These are phyloP conservation scores for Pseudofabraea citricarpa DNA, from an alignment of 2,329 filamentous ascomycete species.

Conservation along the genomic window DNA sequence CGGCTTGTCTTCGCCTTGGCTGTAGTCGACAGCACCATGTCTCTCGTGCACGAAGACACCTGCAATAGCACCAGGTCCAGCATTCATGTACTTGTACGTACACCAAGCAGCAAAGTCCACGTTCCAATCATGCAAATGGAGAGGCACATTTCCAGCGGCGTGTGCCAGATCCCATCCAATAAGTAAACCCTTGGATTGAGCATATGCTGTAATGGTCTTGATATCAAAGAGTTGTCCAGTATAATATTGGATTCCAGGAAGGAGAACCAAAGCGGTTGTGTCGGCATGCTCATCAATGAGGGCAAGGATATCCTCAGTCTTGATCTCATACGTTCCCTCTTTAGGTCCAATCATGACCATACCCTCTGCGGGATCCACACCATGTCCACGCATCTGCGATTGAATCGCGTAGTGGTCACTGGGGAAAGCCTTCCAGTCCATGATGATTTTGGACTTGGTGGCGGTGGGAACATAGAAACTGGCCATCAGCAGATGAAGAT, in stretches of 20 bases:
- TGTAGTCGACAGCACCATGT: conserved; percentile 54
- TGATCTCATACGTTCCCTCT: conserved; percentile 51
- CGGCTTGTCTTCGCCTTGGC: conserved; percentile 32
- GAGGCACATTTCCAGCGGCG: conserved; percentile 76
- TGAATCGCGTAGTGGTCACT: conserved; percentile 84
- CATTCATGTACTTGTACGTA: conserved; percentile 91
- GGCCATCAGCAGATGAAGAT: conserved; percentile 64
- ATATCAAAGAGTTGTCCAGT: conserved; percentile 88
- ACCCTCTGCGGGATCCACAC: conserved; percentile 55
- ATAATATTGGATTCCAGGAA: conserved; percentile 90
- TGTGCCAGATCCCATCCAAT: conserved; percentile 90
- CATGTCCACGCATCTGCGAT: conserved; percentile 72
- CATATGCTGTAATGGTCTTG: conserved; percentile 69
- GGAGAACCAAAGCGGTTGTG: conserved; percentile 68
- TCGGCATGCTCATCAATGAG: conserved; percentile 71
- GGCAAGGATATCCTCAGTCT: conserved; percentile 65
- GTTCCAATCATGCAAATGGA: conserved; percentile 79
- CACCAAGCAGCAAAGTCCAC: conserved; percentile 93
- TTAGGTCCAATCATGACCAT: conserved; percentile 72
- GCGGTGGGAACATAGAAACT: conserved; percentile 63
- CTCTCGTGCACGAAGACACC: conserved; percentile 76
- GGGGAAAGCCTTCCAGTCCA: conserved; percentile 81
- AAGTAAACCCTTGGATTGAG: conserved; percentile 63
- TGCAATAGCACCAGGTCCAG: conserved; percentile 75
- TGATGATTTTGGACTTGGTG: conserved; percentile 59